Evolutionary conservation across 805 yeast species (phyloP).

Genomic region (Gaillardinia entomophila): DNA sequence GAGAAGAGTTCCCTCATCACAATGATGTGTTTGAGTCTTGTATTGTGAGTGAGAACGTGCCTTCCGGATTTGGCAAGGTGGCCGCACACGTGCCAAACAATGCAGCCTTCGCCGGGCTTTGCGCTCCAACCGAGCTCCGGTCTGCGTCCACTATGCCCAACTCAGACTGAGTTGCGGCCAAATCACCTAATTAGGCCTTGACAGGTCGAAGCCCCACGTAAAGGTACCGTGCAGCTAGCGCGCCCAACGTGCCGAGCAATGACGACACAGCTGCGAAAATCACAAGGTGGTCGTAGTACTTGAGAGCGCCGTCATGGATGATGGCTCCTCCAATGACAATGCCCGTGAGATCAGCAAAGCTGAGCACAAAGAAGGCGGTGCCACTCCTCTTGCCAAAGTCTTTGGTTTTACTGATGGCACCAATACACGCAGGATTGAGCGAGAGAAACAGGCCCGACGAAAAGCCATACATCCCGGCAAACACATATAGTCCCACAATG

Average conservation of each 20-base stretch:
- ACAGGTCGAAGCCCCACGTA: not conserved
- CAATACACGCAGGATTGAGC: slow-evolving; percentile 19
- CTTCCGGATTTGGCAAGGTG: too few relatives aligned
- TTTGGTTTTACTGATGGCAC: slow-evolving; percentile 18
- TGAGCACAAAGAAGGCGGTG: slow-evolving; percentile 9
- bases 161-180: not conserved
- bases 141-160: too few relatives aligned
- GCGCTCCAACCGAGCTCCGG: too few relatives aligned
- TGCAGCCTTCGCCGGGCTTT: too few relatives aligned
- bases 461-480: slow-evolving; percentile 21
- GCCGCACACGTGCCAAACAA: too few relatives aligned
- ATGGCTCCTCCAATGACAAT: slow-evolving; percentile 2
- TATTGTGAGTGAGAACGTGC: too few relatives aligned
- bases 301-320: not conserved
- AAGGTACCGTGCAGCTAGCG: not conserved
- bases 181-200: not conserved
- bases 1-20: too few relatives aligned
- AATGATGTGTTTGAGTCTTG: too few relatives aligned
- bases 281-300: slow-evolving; percentile 1
- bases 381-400: slow-evolving; percentile 22
- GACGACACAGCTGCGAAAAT: not conserved
- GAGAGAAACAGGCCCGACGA: slow-evolving; percentile 22
- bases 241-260: not conserved
- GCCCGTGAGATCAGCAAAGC: slow-evolving; percentile 1
- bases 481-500: slow-evolving; percentile 14